These are phyloP conservation scores for Torulaspora microellipsoides DNA, from an alignment of 805 yeast species.

Conservation along the genomic window DNA sequence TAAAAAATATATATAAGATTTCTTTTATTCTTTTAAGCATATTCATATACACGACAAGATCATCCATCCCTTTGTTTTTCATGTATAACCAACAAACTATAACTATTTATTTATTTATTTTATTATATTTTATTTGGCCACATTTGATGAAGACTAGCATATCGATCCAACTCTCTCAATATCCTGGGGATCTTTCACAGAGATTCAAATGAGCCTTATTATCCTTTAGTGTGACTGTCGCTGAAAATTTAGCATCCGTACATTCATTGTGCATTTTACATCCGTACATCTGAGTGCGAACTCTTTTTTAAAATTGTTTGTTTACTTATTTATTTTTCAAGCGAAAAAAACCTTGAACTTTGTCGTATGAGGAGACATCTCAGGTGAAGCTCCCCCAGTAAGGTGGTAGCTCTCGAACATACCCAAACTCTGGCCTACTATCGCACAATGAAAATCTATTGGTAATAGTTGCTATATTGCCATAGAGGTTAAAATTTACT, in stretches of 20 bases:
- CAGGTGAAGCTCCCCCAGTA: too few species aligned
- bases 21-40: constrained; percentile 8
- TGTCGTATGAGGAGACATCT: too few species aligned
- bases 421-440: neutral
- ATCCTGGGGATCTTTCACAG: too few species aligned
- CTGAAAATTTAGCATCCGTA: neutral
- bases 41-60: constrained; percentile 3
- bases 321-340: too few species aligned
- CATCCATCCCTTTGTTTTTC: neutral
- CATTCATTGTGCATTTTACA: neutral
- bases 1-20: constrained; percentile 1
- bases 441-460: too few species aligned
- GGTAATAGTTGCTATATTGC: too few species aligned
- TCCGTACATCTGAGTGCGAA: neutral
- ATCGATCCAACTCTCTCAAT: too few species aligned
- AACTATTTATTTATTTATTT: neutral
- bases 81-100: neutral
- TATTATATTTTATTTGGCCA: neutral
- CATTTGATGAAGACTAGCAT: too few species aligned
- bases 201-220: too few species aligned
- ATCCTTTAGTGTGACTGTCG: too few species aligned
- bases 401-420: neutral
- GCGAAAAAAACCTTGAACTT: too few species aligned
- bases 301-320: neutral
- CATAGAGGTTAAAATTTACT: too few species aligned